Base-by-base conservation (phyloP, 1,139 yeast species). In the Candida tropicalis region DNA sequence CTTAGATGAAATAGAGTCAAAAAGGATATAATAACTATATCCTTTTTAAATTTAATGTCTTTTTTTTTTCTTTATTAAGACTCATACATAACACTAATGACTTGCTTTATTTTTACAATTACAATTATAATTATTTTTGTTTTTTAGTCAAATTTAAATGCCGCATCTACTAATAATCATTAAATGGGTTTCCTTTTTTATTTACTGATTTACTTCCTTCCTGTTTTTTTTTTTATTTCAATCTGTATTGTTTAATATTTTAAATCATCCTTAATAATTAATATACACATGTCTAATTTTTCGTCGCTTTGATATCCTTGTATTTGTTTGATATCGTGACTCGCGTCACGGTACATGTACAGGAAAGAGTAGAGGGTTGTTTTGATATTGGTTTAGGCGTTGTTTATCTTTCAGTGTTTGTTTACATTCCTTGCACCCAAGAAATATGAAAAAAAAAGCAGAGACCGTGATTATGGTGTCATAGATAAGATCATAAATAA, bases 1-100 rank as follows among this genome's bases (percentile, higher is more conserved):
- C 25, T 52, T 67, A 45, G 71, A 65, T 40, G 73, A 68, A 18
- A 47, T 60, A 33, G 65, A 59, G 23, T 45, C 55, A 3, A 38
- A 46, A 8, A 36, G 39, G 31, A 36, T 20, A 10, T 36, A 20
- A 8, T 22, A 27, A 18, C 18, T n/a, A 23, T 17, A n/a, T 9
- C 17, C 15, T 18, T 35, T 25, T 31, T 20, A 18, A 24, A 25
- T n/a, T 16, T 35, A 8, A 16, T 35, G 20, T 26, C 31, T 36
- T 27, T 26, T 17, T 18, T 24, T 27, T 28, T 26, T 17, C 22
- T 24, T 27, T 28, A 18, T n/a, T 20, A 31, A n/a, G 23, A 31
- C 23, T 24, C 24, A 31, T 31, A 11, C 35, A 20, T 18, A 4
- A 22, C 8, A 22, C 8, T 31, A 31, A 31, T 18, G 35, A 24